These are phyloP conservation scores for Phanerodontia chrysosporium DNA, from an alignment of 768 basidiomycete species.

Conservation along the genomic window DNA sequence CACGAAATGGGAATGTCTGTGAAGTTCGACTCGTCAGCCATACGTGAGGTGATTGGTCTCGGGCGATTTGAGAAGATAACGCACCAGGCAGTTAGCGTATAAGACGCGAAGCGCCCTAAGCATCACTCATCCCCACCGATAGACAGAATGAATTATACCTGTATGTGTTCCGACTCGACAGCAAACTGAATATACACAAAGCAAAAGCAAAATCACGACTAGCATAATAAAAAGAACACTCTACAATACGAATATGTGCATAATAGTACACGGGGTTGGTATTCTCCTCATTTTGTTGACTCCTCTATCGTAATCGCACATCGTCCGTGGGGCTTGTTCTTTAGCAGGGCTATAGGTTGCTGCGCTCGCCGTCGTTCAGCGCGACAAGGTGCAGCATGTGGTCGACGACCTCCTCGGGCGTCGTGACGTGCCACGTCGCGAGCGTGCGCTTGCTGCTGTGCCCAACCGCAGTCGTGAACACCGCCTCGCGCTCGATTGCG, in stretches of 20 bases:
- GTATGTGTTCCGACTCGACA: not conserved
- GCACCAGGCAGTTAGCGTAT: no score
- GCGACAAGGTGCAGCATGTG: constrained; percentile 65
- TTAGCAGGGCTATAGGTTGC: constrained; percentile 4
- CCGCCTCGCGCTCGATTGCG: constrained; percentile 56
- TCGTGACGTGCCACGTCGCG: constrained; percentile 89
- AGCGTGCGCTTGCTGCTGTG: constrained; percentile 85
- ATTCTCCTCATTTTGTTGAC: not conserved
- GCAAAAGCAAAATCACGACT: not conserved
- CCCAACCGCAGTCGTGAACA: constrained; percentile 94
- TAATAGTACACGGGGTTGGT: not conserved
- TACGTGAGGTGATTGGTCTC: no score
- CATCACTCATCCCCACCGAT: no score
- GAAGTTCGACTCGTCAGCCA: no score
- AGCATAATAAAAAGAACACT: not conserved
- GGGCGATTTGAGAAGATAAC: no score
- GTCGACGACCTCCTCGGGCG: constrained; percentile 82
- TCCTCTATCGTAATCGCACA: not conserved
- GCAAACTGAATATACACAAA: not conserved
- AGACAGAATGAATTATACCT: no score
- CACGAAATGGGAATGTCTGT: no score
- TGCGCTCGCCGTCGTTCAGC: constrained; percentile 14
- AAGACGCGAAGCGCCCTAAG: no score
- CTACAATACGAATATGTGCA: not conserved
- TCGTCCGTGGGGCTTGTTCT: not conserved